Evolutionary conservation across 257 asterid genomes (phyloP).

Genomic region (Anisodus acutangulus): DNA sequence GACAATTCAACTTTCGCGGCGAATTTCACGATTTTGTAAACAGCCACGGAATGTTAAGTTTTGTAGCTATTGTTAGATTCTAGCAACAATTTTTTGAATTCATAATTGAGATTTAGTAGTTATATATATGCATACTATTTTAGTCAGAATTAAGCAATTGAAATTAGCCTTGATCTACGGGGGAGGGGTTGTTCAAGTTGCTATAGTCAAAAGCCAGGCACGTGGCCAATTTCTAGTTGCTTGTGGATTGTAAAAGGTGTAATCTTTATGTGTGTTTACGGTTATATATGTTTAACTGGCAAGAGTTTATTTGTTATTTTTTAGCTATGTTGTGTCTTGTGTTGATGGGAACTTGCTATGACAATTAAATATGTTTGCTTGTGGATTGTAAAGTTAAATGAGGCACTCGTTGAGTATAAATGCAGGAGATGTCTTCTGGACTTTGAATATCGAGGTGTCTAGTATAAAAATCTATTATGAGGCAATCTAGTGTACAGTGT

Average conservation of each 20-base stretch:
- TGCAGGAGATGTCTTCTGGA: neutral
- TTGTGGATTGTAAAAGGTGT: conserved; percentile 14
- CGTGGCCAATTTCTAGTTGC: conserved; percentile 1
- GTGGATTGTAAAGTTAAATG: conserved; percentile 22
- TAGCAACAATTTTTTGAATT: neutral
- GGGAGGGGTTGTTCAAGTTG: neutral
- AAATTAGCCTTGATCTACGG: neutral
- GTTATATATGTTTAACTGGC: conserved; percentile 8
- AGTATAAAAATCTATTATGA: conserved; percentile 2
- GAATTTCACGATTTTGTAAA: neutral
- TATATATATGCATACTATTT: neutral
- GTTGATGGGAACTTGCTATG: conserved; percentile 8
- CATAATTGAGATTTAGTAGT: neutral
- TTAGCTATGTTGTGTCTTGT: neutral
- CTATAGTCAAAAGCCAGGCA: neutral
- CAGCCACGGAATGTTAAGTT: neutral
- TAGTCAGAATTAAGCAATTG: neutral
- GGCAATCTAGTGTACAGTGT: neutral
- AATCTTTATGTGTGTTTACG: conserved; percentile 17
- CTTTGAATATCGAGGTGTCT: neutral
- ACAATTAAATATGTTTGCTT: conserved; percentile 25
- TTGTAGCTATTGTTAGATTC: neutral
- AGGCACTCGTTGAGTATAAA: conserved; percentile 26
- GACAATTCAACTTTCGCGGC: too few species aligned
- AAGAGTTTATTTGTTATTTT: neutral